phyloP scores from a whole-genome alignment of 2,329 filamentous ascomycete species.

The Ceratocystis ficicola region DNA sequence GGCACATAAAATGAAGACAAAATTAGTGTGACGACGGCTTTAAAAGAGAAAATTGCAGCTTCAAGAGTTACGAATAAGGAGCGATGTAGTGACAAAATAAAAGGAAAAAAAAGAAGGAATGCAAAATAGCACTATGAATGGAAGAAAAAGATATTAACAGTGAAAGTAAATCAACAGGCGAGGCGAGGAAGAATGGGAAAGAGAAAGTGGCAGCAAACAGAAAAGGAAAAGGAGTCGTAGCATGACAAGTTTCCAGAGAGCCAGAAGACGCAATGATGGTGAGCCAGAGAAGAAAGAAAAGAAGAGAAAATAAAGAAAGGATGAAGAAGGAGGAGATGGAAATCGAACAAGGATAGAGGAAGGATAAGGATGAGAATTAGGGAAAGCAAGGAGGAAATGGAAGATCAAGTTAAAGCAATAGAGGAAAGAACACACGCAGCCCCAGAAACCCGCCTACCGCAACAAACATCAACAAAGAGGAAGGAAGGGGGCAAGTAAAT shows the following conservation, averaged over 20 bases:
- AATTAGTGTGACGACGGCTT: neutral
- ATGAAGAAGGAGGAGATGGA: slow-evolving; percentile 10
- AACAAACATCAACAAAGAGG: neutral
- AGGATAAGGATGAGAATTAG: neutral
- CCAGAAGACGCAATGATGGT: neutral
- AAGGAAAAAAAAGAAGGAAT: neutral
- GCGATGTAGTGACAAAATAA: neutral
- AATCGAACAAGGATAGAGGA: slow-evolving; percentile 3
- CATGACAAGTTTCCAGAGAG: neutral
- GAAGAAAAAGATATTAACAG: neutral
- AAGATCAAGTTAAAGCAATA: slow-evolving; percentile 5
- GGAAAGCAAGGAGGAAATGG: slow-evolving; percentile 6
- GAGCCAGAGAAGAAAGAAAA: neutral
- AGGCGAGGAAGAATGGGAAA: neutral
- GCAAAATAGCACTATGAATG: neutral
- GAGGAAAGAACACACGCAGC: slow-evolving; percentile 1
- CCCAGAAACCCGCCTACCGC: neutral
- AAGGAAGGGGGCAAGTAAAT: neutral
- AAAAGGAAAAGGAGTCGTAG: neutral
- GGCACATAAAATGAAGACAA: neutral
- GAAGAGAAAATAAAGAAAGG: slow-evolving; percentile 2
- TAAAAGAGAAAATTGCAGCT: neutral
- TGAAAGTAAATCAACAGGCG: neutral
- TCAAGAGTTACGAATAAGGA: slow-evolving; percentile 1
- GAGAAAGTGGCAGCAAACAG: neutral